Evolutionary conservation across 1,139 yeast genomes (phyloP), one percentile per base, ranked within the genome.

Genomic region (Yamadazyma conglobata): DNA sequence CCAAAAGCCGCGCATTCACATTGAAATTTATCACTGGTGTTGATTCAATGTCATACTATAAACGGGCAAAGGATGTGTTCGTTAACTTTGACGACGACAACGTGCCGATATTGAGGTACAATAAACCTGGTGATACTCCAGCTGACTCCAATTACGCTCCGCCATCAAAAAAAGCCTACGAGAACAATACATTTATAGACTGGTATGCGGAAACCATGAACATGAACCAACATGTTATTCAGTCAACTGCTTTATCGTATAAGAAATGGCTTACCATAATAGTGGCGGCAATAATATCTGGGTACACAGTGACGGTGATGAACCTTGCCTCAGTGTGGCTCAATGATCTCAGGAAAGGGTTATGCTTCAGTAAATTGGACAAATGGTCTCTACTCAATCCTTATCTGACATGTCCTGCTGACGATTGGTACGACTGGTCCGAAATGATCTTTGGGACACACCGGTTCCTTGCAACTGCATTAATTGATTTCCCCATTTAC

Each of bases 241-340:
- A 33, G 11, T 29, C 46, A 0, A 19, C 32, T n/a, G 14, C 6
- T 5, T 39, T 38, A 10, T 19, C 36, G 5, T 35, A 44, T 13
- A 39, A 40, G 27, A 70, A 71, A 41, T 84, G 93, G 93, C 34
- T 71, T 3, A 70, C 77, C 0, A 54, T 85, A n/a, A 55, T 79
- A 0, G 43, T 64, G 1, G 68, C 78, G 31, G 77, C 91, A 3
- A 45, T 81, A 2, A 22, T 64, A 1, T 68, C 78, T 19, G 93
- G 94, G 0, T 57, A 76, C 18, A 47, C 73, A 4, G 76, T 89
- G 1, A 70, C 83, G 0, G 46, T 65, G 10, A 66, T 83, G 19
- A 88, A 83, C 46, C 69, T 80, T 39, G 52, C 69, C 0, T 65
- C 86, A 0, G 77, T 71, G 16, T 76, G 80, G 77, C 61, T 84